Evolutionary conservation across 352 stramenopile species (phyloP).

Genomic region (Phytophthora tubulina): DNA sequence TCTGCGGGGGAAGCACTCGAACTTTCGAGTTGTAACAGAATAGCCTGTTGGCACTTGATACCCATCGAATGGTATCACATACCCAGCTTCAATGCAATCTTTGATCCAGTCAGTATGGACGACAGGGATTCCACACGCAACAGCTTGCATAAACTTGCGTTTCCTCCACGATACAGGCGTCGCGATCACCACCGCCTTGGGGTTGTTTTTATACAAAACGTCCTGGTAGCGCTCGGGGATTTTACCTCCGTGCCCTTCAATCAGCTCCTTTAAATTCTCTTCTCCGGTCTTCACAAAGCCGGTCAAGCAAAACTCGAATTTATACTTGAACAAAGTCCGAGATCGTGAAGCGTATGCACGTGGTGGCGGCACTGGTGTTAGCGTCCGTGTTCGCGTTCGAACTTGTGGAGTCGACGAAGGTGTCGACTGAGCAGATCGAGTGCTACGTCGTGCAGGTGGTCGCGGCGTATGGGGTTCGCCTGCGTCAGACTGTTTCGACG

Average conservation of each 20-base stretch:
- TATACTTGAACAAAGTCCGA: slow-evolving; percentile 75
- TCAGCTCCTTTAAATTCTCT: slow-evolving; percentile 59
- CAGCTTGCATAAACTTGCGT: slow-evolving; percentile 82
- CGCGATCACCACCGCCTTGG: slow-evolving; percentile 76
- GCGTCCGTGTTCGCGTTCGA: slow-evolving; percentile 55
- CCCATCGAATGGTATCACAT: slow-evolving; percentile 70
- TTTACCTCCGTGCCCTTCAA: slow-evolving; percentile 75
- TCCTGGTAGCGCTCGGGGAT: slow-evolving; percentile 60
- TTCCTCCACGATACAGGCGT: slow-evolving; percentile 82
- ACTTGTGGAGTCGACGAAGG: slow-evolving; percentile 54
- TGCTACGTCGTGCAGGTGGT: slow-evolving; percentile 25
- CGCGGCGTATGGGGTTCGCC: slow-evolving; percentile 28
- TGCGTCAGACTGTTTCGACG: slow-evolving; percentile 11
- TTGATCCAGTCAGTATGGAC: slow-evolving; percentile 87
- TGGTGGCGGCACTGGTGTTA: slow-evolving; percentile 62
- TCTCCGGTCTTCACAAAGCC: slow-evolving; percentile 69
- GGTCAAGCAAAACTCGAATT: slow-evolving; percentile 82
- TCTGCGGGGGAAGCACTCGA: slow-evolving; percentile 58
- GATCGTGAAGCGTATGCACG: slow-evolving; percentile 59
- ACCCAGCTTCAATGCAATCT: slow-evolving; percentile 58
- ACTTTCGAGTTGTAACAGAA: slow-evolving; percentile 69
- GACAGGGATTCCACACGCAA: slow-evolving; percentile 85
- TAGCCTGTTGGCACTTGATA: slow-evolving; percentile 79
- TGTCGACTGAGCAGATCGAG: slow-evolving; percentile 41
- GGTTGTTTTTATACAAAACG: slow-evolving; percentile 54